These are phyloP conservation scores for Boeremia lycopersici DNA, from an alignment of 2,329 filamentous ascomycete species.

Conservation along the genomic window DNA sequence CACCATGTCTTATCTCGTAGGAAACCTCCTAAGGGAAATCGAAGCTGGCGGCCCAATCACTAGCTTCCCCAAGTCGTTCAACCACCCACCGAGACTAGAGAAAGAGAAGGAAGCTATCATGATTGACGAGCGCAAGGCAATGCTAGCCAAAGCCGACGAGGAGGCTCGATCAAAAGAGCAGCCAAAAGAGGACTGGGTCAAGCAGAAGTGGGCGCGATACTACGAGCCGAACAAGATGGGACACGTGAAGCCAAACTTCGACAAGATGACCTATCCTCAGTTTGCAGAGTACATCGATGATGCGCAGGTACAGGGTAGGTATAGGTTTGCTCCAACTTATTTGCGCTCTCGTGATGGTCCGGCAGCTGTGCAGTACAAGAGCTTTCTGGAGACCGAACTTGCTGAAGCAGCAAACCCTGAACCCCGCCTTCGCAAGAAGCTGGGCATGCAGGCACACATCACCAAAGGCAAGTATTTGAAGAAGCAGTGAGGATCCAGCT, in stretches of 20 bases:
- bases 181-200: not conserved
- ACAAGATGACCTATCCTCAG: not conserved
- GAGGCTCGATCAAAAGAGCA: too few species aligned
- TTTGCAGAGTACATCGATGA: constrained; percentile 4
- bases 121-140: not conserved
- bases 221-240: not conserved
- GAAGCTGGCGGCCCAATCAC: not conserved
- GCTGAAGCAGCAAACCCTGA: not conserved
- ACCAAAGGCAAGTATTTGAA: not conserved
- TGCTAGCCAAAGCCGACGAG: not conserved
- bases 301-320: not conserved
- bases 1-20: not conserved
- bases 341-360: too few species aligned
- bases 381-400: not conserved
- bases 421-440: not conserved
- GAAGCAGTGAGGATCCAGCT: not conserved
- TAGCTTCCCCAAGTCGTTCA: not conserved
- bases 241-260: not conserved
- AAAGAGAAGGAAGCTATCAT: not conserved
- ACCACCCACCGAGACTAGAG: not conserved
- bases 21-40: not conserved
- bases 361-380: not conserved
- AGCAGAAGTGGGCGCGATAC: not conserved
- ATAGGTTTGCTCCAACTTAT: not conserved
- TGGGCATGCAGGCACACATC: not conserved